Evolutionary conservation across 2,329 filamentous ascomycete genomes (phyloP).

Genomic region (Arachnomyces sp.): DNA sequence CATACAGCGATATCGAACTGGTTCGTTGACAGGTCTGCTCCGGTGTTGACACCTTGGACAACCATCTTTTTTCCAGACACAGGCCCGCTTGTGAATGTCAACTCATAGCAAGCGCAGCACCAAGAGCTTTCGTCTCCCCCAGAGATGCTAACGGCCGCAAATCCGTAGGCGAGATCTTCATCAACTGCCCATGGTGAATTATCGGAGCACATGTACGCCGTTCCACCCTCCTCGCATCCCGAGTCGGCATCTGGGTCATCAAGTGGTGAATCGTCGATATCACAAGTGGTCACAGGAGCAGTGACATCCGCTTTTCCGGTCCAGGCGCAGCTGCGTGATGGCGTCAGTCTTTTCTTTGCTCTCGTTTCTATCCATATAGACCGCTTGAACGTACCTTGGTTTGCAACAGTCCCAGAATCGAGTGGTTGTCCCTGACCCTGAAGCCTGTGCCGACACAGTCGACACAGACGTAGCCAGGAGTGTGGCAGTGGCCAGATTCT

Average conservation of each 20-base stretch:
- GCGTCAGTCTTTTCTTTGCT: not conserved
- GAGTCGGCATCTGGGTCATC: conserved; percentile 41
- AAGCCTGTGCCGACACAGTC: conserved; percentile 1
- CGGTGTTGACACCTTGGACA: conserved; percentile 58
- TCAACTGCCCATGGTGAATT: conserved; percentile 57
- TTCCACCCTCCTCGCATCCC: conserved; percentile 49
- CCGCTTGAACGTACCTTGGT: conserved; percentile 27
- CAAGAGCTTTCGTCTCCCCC: conserved; percentile 53
- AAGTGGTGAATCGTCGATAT: conserved; percentile 48
- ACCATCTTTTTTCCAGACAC: conserved; percentile 56
- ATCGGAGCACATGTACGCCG: conserved; percentile 54
- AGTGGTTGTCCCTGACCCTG: conserved; percentile 26
- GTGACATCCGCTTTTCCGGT: conserved; percentile 48
- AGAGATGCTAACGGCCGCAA: conserved; percentile 52
- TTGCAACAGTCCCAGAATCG: conserved; percentile 59
- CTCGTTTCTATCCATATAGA: too few relatives aligned
- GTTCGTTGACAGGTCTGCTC: conserved; percentile 48
- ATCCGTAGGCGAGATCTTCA: conserved; percentile 55
- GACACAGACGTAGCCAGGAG: not conserved
- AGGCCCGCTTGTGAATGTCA: conserved; percentile 51
- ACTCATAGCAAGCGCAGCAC: conserved; percentile 59
- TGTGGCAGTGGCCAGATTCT: conserved; percentile 1
- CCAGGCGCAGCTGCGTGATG: conserved; percentile 34
- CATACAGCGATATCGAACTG: conserved; percentile 50
- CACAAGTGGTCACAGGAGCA: conserved; percentile 48